phyloP scores from a whole-genome alignment of 441 rosid species.

The Omphalea diandra region DNA sequence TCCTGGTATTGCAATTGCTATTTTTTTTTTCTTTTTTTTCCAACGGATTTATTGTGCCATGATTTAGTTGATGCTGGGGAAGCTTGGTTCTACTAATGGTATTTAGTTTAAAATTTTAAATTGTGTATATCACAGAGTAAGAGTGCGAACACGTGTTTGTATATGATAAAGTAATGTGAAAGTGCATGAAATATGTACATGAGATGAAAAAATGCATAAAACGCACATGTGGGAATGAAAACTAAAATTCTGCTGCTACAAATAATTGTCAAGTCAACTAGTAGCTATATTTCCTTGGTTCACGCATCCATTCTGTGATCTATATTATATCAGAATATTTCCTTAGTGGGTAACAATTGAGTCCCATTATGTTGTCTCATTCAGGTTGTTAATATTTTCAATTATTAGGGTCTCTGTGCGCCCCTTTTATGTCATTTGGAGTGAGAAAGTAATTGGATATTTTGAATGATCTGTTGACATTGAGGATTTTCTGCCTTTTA shows the following conservation, averaged over 20 bases:
- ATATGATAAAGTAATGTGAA: background rate
- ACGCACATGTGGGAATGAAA: too few species aligned
- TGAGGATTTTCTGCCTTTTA: background rate
- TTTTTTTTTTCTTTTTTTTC: background rate
- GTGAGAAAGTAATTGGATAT: background rate
- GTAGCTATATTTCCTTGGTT: constrained; percentile 7
- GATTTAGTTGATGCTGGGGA: background rate
- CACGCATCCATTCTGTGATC: background rate
- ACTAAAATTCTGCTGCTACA: background rate
- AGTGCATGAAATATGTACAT: background rate
- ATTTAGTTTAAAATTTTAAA: background rate
- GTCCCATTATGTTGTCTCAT: background rate
- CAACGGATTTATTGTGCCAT: background rate
- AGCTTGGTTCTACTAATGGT: background rate
- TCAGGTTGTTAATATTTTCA: background rate
- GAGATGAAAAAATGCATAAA: too few species aligned
- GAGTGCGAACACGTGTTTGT: background rate
- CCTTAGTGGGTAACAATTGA: background rate
- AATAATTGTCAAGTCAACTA: background rate
- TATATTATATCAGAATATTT: background rate
- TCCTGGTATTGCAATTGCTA: background rate
- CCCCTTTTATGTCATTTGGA: background rate
- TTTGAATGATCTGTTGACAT: background rate
- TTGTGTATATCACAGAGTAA: background rate
- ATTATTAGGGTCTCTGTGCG: background rate